These are phyloP conservation scores for Candida pseudofarinosa DNA, from an alignment of 805 yeast genomes.

Conservation along the genomic window DNA sequence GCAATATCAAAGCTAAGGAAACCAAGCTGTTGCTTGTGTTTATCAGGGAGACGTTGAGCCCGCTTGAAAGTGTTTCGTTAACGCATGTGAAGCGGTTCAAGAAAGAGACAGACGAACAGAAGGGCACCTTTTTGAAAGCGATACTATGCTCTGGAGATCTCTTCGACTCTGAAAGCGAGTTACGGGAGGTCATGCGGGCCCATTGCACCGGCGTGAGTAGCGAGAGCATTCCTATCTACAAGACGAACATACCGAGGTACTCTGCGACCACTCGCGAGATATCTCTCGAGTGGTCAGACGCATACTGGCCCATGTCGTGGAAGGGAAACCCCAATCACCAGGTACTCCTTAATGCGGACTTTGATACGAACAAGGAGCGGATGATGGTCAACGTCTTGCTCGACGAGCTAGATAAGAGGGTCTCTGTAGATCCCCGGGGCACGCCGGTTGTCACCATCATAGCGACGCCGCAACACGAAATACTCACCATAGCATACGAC, in stretches of 20 bases:
- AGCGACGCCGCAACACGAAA: conserved; percentile 39
- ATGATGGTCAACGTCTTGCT: conserved; percentile 17
- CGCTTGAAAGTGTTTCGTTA: conserved; percentile 22
- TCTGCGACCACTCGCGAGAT: conserved; percentile 73
- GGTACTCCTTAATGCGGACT: conserved; percentile 50
- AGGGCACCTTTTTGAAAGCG: conserved; percentile 25
- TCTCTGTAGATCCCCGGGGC: conserved; percentile 6
- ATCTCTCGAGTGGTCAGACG: conserved; percentile 58
- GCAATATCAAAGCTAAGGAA: conserved; percentile 38
- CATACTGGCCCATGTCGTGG: conserved; percentile 90
- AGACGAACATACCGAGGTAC: conserved; percentile 47
- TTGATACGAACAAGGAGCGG: conserved; percentile 45
- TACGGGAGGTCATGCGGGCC: conserved; percentile 16
- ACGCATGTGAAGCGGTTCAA: conserved; percentile 54
- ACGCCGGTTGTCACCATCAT: conserved; percentile 58
- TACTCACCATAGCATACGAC: conserved; percentile 39
- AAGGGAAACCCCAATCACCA: conserved; percentile 85
- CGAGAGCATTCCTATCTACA: conserved; percentile 9
- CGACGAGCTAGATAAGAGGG: conserved; percentile 3
- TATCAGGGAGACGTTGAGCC: conserved; percentile 22
- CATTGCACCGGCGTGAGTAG: conserved; percentile 9
- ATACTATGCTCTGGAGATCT: conserved; percentile 44
- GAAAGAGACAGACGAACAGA: conserved; percentile 18
- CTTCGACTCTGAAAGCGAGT: conserved; percentile 18
- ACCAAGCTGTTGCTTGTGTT: conserved; percentile 23